phyloP scores from a whole-genome alignment of 208 protist genomes.

The Strigomonas culicis region DNA sequence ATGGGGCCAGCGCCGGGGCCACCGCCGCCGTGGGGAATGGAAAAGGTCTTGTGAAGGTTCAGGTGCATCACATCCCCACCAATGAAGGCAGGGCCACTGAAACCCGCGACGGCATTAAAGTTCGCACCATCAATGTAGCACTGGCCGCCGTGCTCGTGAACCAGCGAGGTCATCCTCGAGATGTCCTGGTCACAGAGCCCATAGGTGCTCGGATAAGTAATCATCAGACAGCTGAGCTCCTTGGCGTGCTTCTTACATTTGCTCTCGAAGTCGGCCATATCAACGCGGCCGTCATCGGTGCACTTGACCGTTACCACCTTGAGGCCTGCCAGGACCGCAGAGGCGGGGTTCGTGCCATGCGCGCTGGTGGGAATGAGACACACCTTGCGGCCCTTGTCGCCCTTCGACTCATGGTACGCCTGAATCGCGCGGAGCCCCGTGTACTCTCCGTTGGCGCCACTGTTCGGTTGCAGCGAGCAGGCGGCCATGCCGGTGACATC shows the following conservation, averaged over 20 bases:
- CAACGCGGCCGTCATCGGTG: slow-evolving; percentile 88
- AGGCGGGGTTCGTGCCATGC: slow-evolving; percentile 99
- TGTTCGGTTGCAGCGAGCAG: slow-evolving; percentile 97
- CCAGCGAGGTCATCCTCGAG: slow-evolving; percentile 70
- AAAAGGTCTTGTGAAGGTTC: slow-evolving; percentile 99
- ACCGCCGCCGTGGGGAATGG: slow-evolving; percentile 96
- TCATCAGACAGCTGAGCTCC: slow-evolving; percentile 95
- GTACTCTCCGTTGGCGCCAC: slow-evolving; percentile 97
- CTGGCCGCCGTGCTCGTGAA: slow-evolving; percentile 92
- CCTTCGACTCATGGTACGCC: slow-evolving; percentile 72
- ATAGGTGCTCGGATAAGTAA: slow-evolving; percentile 98
- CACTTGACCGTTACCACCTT: slow-evolving; percentile 93
- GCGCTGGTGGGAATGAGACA: slow-evolving; percentile 97
- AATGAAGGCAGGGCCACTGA: slow-evolving; percentile 94
- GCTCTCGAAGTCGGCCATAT: slow-evolving; percentile 88
- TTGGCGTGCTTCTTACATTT: slow-evolving; percentile 91
- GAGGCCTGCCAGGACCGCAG: slow-evolving; percentile 91
- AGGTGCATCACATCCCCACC: slow-evolving; percentile 98
- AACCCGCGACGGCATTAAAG: slow-evolving; percentile 97
- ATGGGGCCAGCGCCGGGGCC: slow-evolving; percentile 98
- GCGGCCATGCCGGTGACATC: slow-evolving; percentile 95
- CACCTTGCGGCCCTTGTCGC: slow-evolving; percentile 90
- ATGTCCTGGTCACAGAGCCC: slow-evolving; percentile 97
- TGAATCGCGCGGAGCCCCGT: slow-evolving; percentile 91
- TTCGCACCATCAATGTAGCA: slow-evolving; percentile 99